Base-by-base conservation (phyloP, 202 grass and related monocot genomes). In the Tripidium arundinaceum region DNA sequence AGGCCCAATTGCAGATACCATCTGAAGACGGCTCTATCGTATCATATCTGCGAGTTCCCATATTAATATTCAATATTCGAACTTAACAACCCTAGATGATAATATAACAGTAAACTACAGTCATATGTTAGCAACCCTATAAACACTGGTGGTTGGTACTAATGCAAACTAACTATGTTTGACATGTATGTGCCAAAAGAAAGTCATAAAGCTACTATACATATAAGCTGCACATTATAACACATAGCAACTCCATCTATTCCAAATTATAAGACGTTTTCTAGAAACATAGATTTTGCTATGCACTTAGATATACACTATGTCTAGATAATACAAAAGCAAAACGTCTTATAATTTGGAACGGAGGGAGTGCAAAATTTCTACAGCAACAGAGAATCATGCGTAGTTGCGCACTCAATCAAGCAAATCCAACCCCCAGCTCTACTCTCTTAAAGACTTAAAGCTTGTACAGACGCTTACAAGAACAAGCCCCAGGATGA, bases 21-120 rank as follows among this genome's bases (percentile, higher is more conserved):
- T 89, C 76, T 84, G 84, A 93, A 67, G 90, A 84, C 82, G 85
- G 82, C 88, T 92, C 87, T 89, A 92, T 81, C 63, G 60, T 77
- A 70, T 85, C 60, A 67, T 59, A 91, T 98, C 86, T 91, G 86
- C 59, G 88, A 93, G 88, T 88, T 90, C 79, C 84, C 83, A 90
- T 79, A 92, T 91, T 89, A 87, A 89, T 80, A 83, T 92, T 98
- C 85, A 94, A 92, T 87, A 93, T 76, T 85, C 42, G 72, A 75
- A 83, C 54, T 81, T 80, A 29, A 76, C 42, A 84, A 64, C 2
- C 63, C 70, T 81, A 81, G 55, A 81, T 57, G 21, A 80, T 46
- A 89, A 66, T 19, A 72, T 24, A 65, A 50, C 28, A 72, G 12
- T 39, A 61, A 47, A 60, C 72, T 81, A 72, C 33, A 79, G 27